Conservation (phyloP, 2,329 filamentous ascomycete genomes). For the Colletotrichum sp. region DNA sequence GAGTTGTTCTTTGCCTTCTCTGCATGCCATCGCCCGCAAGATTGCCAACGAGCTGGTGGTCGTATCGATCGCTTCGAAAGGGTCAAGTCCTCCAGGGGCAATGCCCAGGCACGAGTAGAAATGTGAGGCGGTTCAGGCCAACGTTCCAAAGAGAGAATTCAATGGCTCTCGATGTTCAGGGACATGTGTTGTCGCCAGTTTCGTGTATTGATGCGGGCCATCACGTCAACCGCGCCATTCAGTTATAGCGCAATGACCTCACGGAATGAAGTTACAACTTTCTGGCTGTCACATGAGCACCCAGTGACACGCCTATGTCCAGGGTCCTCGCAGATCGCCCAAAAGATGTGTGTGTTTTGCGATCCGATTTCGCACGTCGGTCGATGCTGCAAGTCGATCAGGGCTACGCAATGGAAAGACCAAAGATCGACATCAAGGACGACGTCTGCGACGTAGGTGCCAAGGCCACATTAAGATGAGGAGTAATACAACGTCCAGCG, state of each 20-base stretch:
- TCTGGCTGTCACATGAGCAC: neutral
- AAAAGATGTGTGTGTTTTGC: neutral
- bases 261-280: neutral
- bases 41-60: neutral
- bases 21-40: conserved; percentile 6
- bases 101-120: neutral
- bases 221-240: neutral
- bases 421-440: neutral
- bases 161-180: neutral
- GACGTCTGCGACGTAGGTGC: neutral
- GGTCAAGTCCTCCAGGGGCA: neutral
- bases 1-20: neutral
- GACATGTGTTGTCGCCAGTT: neutral
- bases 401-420: neutral
- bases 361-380: neutral
- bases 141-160: neutral
- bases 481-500: neutral
- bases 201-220: neutral
- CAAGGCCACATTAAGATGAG: neutral
- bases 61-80: neutral
- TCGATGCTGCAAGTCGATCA: neutral
- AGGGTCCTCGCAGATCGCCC: neutral
- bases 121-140: neutral
- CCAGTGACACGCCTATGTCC: neutral
- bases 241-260: neutral